These are phyloP conservation scores for Ottelia alismoides DNA, from an alignment of 106 monocot genomes.

Conservation along the genomic window DNA sequence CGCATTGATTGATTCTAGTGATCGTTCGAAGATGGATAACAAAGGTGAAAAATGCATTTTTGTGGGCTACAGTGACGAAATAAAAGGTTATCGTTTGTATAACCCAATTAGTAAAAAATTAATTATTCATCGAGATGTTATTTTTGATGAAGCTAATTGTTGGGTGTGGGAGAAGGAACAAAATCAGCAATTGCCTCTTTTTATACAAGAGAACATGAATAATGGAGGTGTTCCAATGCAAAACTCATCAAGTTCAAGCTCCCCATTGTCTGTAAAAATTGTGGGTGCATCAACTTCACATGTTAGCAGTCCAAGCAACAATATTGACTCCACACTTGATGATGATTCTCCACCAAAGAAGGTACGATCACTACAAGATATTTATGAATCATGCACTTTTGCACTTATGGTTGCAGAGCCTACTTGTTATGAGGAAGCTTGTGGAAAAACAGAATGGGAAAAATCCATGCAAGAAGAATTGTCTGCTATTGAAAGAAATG, in stretches of 20 bases:
- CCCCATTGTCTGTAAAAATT: background rate
- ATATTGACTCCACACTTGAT: background rate
- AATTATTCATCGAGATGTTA: background rate
- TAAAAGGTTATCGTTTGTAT: background rate
- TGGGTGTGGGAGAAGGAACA: background rate
- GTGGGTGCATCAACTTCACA: background rate
- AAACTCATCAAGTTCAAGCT: background rate
- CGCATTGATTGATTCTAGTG: too few species aligned
- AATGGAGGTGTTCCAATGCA: background rate
- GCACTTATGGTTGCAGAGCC: constrained; percentile 6
- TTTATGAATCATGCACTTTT: constrained; percentile 3
- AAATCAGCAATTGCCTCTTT: background rate
- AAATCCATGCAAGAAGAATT: constrained; percentile 3
- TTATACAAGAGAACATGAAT: background rate
- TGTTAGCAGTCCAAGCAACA: background rate
- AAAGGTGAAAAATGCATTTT: too few species aligned
- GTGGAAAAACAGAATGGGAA: background rate
- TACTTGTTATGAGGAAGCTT: background rate
- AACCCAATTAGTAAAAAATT: background rate
- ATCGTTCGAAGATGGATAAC: too few species aligned
- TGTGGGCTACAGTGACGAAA: background rate
- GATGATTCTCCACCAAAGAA: background rate
- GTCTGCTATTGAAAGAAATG: background rate
- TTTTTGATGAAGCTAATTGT: background rate
- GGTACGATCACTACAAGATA: background rate